A percentile compares a stretch with the other conserved stretches of the same genome.
phyloP scores from a whole-genome alignment of 202 grass and related monocot genomes.

The Cymbopogon flexuosus region DNA sequence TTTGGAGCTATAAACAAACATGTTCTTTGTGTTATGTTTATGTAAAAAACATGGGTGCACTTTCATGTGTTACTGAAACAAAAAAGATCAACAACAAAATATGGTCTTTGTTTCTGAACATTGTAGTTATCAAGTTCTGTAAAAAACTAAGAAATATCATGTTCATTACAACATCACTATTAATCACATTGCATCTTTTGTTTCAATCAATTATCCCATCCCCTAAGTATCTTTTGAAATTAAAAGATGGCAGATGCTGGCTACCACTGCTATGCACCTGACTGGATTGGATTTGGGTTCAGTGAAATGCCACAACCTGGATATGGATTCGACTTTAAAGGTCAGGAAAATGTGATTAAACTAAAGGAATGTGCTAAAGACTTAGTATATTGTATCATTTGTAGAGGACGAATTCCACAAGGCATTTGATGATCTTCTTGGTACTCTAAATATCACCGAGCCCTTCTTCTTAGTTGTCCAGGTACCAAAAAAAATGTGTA shows the following conservation, averaged over 20 bases:
- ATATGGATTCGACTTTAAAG: slow-evolving; percentile 83
- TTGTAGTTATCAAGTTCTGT: neutral
- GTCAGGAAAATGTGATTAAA: slow-evolving; percentile 39
- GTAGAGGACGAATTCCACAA: slow-evolving; percentile 87
- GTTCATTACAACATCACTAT: neutral
- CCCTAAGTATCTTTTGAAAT: slow-evolving; percentile 42
- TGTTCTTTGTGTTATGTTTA: neutral
- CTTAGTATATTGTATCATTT: slow-evolving; percentile 27
- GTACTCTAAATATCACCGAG: slow-evolving; percentile 55
- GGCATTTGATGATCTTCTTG: slow-evolving; percentile 76
- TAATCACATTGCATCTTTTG: slow-evolving; percentile 1
- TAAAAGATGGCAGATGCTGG: slow-evolving; percentile 78
- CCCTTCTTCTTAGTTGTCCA: slow-evolving; percentile 91
- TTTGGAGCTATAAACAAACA: neutral
- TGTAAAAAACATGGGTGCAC: neutral
- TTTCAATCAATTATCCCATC: slow-evolving; percentile 12
- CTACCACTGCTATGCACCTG: slow-evolving; percentile 84
- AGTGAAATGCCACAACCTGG: slow-evolving; percentile 94
- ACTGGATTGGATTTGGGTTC: slow-evolving; percentile 97
- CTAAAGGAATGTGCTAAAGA: slow-evolving; percentile 2
- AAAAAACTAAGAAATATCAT: neutral
- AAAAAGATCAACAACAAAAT: neutral
- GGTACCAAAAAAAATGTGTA: slow-evolving; percentile 30
- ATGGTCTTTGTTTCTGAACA: neutral
- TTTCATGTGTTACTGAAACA: slow-evolving; percentile 14